Percentiles rank a stretch among this genome's conserved stretches.
Evolutionary conservation across 176 grass and related monocot species (phyloP).

Genomic region (Puya raimondii): DNA sequence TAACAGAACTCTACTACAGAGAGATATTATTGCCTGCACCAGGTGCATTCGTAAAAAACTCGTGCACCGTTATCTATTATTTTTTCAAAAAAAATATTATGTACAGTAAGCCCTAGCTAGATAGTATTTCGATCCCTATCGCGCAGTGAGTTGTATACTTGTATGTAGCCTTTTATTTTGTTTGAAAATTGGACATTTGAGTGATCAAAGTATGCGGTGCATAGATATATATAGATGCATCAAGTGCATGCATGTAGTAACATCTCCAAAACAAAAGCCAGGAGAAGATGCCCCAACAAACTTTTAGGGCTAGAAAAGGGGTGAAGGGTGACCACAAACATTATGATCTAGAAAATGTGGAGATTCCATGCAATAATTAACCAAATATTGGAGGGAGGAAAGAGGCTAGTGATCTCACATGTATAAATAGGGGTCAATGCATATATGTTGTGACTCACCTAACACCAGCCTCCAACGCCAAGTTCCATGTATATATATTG

Average conservation of each 20-base stretch:
- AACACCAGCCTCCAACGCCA: not conserved
- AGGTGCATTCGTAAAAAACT: too few species aligned
- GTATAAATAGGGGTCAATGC: conserved; percentile 12
- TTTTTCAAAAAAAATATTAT: too few species aligned
- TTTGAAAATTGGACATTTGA: too few species aligned
- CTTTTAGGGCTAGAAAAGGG: conserved; percentile 7
- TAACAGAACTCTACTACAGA: not conserved
- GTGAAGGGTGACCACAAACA: not conserved
- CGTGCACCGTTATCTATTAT: too few species aligned
- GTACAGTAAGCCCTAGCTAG: too few species aligned
- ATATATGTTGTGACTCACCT: not conserved
- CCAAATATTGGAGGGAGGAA: not conserved
- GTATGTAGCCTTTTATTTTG: too few species aligned
- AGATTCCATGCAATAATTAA: conserved; percentile 13
- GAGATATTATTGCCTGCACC: not conserved
- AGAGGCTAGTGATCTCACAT: conserved; percentile 10
- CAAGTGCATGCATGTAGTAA: not conserved
- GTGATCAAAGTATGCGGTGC: too few species aligned
- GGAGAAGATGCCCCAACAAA: not conserved
- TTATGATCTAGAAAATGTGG: not conserved
- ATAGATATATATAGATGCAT: not conserved
- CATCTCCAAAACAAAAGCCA: conserved; percentile 3
- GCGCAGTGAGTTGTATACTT: too few species aligned
- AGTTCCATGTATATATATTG: too few species aligned
- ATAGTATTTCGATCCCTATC: too few species aligned